phyloP scores from a whole-genome alignment of 495 filamentous ascomycete genomes.

The Tricharina praecox region DNA sequence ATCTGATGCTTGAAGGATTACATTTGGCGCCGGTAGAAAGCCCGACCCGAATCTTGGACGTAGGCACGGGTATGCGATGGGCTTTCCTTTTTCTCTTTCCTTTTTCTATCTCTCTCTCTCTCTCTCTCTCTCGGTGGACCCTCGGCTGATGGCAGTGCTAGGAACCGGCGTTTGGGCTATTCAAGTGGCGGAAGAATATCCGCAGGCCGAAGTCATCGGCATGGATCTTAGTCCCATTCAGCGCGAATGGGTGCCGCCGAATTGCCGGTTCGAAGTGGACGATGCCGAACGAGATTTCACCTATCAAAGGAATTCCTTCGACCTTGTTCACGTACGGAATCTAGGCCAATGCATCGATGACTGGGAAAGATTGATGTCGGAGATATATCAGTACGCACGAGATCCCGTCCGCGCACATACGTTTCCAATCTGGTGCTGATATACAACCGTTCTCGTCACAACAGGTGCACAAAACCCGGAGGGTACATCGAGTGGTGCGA shows the following conservation, averaged over 20 bases:
- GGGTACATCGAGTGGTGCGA: slow-evolving; percentile 35
- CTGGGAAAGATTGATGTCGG: slow-evolving; percentile 31
- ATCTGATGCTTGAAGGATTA: slow-evolving; percentile 17
- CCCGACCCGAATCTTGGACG: slow-evolving; percentile 44
- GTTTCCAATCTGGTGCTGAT: neutral
- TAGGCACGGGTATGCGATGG: slow-evolving; percentile 41
- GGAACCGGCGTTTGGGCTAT: slow-evolving; percentile 37
- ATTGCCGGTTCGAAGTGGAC: slow-evolving; percentile 36
- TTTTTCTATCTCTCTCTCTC: too few relatives aligned
- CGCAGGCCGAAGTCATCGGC: slow-evolving; percentile 6
- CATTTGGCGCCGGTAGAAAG: slow-evolving; percentile 37
- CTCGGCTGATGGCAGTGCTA: slow-evolving; percentile 35
- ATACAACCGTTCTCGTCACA: neutral
- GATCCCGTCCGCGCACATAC: neutral
- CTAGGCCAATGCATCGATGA: slow-evolving; percentile 35
- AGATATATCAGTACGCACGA: slow-evolving; percentile 25
- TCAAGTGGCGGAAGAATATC: slow-evolving; percentile 35
- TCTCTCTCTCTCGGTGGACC: too few relatives aligned
- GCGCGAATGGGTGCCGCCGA: slow-evolving; percentile 13
- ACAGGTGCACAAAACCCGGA: slow-evolving; percentile 32
- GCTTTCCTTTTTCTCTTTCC: too few relatives aligned
- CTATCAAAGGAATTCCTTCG: slow-evolving; percentile 29
- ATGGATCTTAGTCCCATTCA: slow-evolving; percentile 11
- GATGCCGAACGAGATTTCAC: slow-evolving; percentile 31
- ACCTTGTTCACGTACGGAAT: slow-evolving; percentile 40